phyloP scores from a whole-genome alignment of 2,329 filamentous ascomycete genomes.

The Elsinoe perseae region DNA sequence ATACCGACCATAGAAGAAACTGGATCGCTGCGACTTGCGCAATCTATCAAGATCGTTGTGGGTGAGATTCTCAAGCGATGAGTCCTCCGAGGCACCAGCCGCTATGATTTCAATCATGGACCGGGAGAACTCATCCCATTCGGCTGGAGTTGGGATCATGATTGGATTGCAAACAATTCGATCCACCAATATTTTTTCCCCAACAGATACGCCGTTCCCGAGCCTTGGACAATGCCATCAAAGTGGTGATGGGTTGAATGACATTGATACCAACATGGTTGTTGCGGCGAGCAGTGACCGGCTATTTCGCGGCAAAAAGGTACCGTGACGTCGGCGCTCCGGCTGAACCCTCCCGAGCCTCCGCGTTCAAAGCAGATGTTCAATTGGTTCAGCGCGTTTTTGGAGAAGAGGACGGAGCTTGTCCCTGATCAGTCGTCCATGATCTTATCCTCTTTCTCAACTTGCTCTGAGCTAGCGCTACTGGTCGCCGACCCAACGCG shows the following conservation, averaged over 20 bases:
- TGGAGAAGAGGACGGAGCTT: slow-evolving; percentile 1
- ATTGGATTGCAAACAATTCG: background rate
- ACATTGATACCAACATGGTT: background rate
- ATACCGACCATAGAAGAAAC: slow-evolving; percentile 2
- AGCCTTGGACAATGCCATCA: too few relatives aligned
- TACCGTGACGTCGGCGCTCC: slow-evolving; percentile 5
- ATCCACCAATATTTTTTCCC: too few relatives aligned
- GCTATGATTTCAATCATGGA: slow-evolving; percentile 11
- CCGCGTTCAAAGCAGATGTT: background rate
- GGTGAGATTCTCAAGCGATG: background rate
- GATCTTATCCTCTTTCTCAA: background rate
- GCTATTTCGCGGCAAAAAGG: background rate
- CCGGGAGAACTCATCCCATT: background rate
- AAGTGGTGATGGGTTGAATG: background rate
- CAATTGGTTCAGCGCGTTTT: slow-evolving; percentile 9
- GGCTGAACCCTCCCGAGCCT: background rate
- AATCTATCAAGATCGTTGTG: background rate
- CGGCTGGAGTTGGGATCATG: background rate
- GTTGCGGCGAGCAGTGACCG: background rate
- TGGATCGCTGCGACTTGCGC: background rate
- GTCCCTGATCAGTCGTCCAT: background rate
- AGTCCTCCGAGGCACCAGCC: background rate
- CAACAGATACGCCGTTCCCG: too few relatives aligned
- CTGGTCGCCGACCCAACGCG: background rate
- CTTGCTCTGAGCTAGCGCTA: background rate